Evolutionary conservation across 108 stramenopile species (phyloP), one percentile per base, ranked within the genome.

Genomic region (Mayamaea pseudoterrestris): DNA sequence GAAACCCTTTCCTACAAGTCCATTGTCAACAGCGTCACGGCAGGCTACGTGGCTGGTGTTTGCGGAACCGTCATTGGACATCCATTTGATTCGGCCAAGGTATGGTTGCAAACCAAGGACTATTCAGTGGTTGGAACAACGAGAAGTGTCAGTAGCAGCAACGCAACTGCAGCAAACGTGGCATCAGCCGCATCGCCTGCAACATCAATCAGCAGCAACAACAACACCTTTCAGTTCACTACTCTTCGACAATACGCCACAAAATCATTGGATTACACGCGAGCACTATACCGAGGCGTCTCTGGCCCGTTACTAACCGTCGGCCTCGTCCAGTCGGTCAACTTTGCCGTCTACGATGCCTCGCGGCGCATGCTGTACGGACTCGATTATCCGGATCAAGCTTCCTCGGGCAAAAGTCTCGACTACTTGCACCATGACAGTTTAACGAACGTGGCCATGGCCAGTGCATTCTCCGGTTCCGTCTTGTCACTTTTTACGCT

Each of bases 321-420:
- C 0, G 85, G 85, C 25, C 17, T 78, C 25, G 61, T 88, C 5
- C 76, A 74, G 47, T 65, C 66, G 30, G 24, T 83, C 12, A 88
- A 80, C 60, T 88, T 88, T 61, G 64, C 76, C 8, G 50, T 66
- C 9, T 88, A 83, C 49, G 85, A 88, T 55, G 60, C 75, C 3
- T 55, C 61, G 9, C 55, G 85, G 43, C 37, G 78, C 35, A 35
- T 66, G 3, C 58, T 88, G 2, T 65, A 63, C 55, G 29, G 54
- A 44, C 66, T 27, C 53, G 48, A 56, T n/a, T n/a, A 34, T 8
- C 54, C 25, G 47, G 44, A 74, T 43, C 32, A 34, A 34, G 16
- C 37, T 18, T 30, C 26, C 17, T 27, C 30, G 21, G 42, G 55
- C 12, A 43, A 47, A 23, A 44, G 55, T 47, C 26, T 47, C 20